Evolutionary conservation across 306 rosid species (phyloP).

Genomic region (Urtica urens): DNA sequence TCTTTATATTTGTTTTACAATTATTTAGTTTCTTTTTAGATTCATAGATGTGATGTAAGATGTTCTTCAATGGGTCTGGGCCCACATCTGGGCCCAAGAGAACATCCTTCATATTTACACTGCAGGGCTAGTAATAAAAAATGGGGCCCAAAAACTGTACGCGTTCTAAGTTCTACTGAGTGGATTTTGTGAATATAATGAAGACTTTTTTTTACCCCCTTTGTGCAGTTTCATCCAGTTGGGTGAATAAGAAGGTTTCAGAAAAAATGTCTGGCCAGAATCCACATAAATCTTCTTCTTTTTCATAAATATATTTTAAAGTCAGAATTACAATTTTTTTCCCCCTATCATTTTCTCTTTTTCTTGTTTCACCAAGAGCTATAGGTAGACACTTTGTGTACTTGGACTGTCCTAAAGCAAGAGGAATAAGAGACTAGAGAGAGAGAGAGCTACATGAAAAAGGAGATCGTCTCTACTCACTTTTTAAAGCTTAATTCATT

Average conservation of each 20-base stretch:
- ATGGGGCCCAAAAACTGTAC: conserved; percentile 17
- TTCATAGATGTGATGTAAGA: too few relatives aligned
- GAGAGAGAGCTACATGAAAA: conserved; percentile 15
- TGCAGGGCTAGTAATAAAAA: conserved; percentile 10
- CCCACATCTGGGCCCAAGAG: conserved; percentile 20
- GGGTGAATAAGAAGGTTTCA: conserved; percentile 8
- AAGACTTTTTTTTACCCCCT: background rate
- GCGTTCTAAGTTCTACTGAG: conserved; percentile 17
- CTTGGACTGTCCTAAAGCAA: conserved; percentile 29
- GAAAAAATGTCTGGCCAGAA: conserved; percentile 20
- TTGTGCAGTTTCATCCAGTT: background rate
- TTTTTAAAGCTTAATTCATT: conserved; percentile 27
- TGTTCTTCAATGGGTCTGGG: too few relatives aligned
- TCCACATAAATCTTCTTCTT: conserved; percentile 1
- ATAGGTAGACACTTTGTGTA: conserved; percentile 27
- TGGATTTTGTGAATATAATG: conserved; percentile 11
- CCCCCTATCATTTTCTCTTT: conserved; percentile 4
- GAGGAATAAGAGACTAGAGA: background rate
- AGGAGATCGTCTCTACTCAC: conserved; percentile 21
- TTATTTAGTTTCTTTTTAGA: too few relatives aligned
- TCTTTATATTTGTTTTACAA: too few relatives aligned
- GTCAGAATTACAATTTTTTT: conserved; percentile 18
- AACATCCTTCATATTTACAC: conserved; percentile 10
- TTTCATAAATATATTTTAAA: too few relatives aligned
- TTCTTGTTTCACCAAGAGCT: conserved; percentile 23